A percentile compares a stretch with the other conserved stretches of the same genome.
These are phyloP conservation scores for Funneliformis mosseae DNA, from an alignment of 192 early-diverging fungal genomes.

Conservation along the genomic window DNA sequence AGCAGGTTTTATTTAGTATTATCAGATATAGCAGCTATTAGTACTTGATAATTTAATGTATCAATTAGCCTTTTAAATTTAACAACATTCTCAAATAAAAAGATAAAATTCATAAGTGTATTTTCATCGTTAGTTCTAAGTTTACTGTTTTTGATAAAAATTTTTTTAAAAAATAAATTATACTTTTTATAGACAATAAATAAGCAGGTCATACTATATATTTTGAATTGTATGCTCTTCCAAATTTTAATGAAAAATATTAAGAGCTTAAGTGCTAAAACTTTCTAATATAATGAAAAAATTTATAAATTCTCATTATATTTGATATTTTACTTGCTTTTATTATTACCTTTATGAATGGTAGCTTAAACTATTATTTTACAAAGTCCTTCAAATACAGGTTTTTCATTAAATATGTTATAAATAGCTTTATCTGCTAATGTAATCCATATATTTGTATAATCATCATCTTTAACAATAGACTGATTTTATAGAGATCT, in stretches of 20 bases:
- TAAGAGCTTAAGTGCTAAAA: neutral
- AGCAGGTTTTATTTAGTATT: neutral
- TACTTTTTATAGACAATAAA: neutral
- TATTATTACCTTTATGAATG: neutral
- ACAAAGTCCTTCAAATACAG: slow-evolving; percentile 6
- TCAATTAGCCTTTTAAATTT: neutral
- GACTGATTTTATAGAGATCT: no score
- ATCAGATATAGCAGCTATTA: neutral
- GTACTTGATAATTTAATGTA: neutral
- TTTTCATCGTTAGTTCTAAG: neutral
- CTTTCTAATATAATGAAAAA: neutral
- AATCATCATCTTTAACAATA: no score
- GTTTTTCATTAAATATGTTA: no score
- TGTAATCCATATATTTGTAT: neutral
- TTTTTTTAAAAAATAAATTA: no score
- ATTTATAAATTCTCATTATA: neutral
- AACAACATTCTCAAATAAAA: neutral
- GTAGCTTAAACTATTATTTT: neutral
- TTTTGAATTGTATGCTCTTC: neutral
- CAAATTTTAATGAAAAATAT: no score
- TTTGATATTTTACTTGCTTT: neutral
- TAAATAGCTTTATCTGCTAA: neutral
- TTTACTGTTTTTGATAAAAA: neutral
- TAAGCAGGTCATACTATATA: neutral
- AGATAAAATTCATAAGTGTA: neutral